Evolutionary conservation across 139 green algal genomes (phyloP), one percentile per base, ranked within the genome.

Genomic region (Volvox africanus): DNA sequence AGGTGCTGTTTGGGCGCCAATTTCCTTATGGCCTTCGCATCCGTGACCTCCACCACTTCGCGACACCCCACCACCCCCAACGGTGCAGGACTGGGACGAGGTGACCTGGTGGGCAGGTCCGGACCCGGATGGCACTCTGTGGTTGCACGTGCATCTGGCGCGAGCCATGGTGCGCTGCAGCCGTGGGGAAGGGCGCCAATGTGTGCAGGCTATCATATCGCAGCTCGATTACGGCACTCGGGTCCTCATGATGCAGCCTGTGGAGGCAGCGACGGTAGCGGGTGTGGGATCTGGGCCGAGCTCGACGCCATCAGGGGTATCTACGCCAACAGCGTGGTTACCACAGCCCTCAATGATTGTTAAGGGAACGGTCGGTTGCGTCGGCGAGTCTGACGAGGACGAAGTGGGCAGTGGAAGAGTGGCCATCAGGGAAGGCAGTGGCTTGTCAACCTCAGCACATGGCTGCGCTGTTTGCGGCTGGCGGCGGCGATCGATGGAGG

Each of bases 71-170:
- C 1, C 35, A 0, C 0, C 65, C 16, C 26, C 76, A 35, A 35
- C 24, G 17, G 0, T 36, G 17, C 85, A 89, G 75, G 75, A 79
- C 21, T 85, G 73, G 75, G 55, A 78, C 28, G 86, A 85, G 32
- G 55, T 90, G 30, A 37, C 55, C 75, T 90, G 86, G 73, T 85
- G 73, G 86, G 55, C 28, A 61, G 86, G 86, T 2, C 86, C 86
- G 32, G 86, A 90, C 86, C 55, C 50, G 12, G 86, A 90, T 33
- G 86, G 86, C 73, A 85, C 73, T 17, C 30, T 90, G 20, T 90
- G 86, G 86, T 76, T 90, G 55, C 73, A 85, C 61, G 16, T 90
- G 55, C 86, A 90, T 76, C 73, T 90, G 86, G 30, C 75, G 30
- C 50, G 55, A 30, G 75, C 86, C 11, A 50, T 90, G 75, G 75